Conservation (phyloP, 2,329 filamentous ascomycete genomes). For the Beauveria sp. region DNA sequence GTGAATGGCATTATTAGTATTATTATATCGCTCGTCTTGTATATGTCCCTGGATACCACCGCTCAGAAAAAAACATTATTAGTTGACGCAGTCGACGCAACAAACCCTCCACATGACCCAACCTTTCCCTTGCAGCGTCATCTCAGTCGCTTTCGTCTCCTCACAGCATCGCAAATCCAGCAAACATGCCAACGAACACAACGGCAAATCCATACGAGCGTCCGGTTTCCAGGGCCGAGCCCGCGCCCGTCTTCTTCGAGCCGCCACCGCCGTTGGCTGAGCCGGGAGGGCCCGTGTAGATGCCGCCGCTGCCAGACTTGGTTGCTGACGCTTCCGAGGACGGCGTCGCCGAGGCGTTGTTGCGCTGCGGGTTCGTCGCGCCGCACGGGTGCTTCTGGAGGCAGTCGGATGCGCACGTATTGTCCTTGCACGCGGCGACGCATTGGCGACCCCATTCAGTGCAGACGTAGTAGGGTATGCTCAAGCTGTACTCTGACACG, state of each 20-base stretch:
- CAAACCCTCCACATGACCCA: neutral
- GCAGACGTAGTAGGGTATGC: slow-evolving; percentile 72
- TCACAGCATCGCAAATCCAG: slow-evolving; percentile 34
- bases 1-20: slow-evolving; percentile 5
- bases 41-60: neutral
- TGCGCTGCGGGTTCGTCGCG: slow-evolving; percentile 53
- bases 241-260: slow-evolving; percentile 20
- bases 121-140: neutral
- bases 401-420: slow-evolving; percentile 54
- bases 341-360: slow-evolving; percentile 46
- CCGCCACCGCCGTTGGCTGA: neutral
- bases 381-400: slow-evolving; percentile 64
- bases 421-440: slow-evolving; percentile 44
- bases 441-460: slow-evolving; percentile 64
- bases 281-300: slow-evolving; percentile 29
- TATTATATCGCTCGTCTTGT: neutral
- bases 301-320: slow-evolving; percentile 24
- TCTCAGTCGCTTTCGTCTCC: neutral
- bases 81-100: neutral
- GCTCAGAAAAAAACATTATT: neutral
- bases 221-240: slow-evolving; percentile 25
- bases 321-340: slow-evolving; percentile 29
- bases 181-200: slow-evolving; percentile 30
- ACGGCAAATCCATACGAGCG: slow-evolving; percentile 30
- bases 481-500: slow-evolving; percentile 68